Base-by-base conservation (phyloP, 2,329 filamentous ascomycete species). In the Scleromitrula shiraiana region DNA sequence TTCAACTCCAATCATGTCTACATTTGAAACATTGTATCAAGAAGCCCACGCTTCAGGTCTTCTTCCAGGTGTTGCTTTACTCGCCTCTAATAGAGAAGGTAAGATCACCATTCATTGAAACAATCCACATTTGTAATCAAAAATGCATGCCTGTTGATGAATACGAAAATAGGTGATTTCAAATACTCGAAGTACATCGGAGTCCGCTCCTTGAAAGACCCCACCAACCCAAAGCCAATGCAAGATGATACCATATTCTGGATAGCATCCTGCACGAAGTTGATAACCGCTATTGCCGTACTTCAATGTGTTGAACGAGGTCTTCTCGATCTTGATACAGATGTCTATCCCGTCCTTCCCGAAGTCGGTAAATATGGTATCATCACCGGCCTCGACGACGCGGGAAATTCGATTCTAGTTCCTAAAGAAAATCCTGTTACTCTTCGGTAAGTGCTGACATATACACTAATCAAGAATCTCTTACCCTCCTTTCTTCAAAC, bases 231-330 rank as follows among this genome's bases (percentile, higher is more conserved):
- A 4, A 71, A 78, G 41, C 67, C 72, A 3, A 78, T 85, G 74
- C 72, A 72, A 0, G 63, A 78, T 0, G 78, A 85, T 33, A 78
- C 69, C 5, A 66, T 78, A 0, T 85, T 81, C 57, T 78, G 73
- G 73, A 67, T 80, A 3, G 76, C 76, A 0, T 77, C 74, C 0
- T 77, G 73, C 56, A 77, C 77, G 12, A 80, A 80, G 62, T 67
- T 78, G 61, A 61, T 78, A 5, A 65, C 69, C 0, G 71, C 67
- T 0, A 59, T 78, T 8, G 73, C 75, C 0, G 70, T 66, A 24
- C 73, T 80, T 72, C 76, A 80, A 59, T 68, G 77, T 0, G 75
- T 79, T 1, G 77, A 80, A 56, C 63, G 69, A 42, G 74, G 73
- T 0, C 52, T 59, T 7, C 53, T 79, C 17, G 62, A 55, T 1